phyloP scores from a whole-genome alignment of 1,139 yeast genomes.

The Hansenula sp. region DNA sequence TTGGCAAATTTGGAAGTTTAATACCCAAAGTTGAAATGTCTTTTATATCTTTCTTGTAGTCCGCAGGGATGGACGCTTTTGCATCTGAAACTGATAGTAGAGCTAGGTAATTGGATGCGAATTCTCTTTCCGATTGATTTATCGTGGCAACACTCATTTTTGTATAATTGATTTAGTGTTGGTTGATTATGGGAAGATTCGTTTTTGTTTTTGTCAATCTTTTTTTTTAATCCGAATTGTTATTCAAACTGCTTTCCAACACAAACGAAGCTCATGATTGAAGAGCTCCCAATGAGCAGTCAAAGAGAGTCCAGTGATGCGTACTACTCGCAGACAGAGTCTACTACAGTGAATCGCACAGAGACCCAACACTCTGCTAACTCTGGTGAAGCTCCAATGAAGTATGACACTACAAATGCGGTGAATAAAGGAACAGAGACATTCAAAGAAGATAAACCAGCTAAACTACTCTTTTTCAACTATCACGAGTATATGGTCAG shows the following conservation, averaged over 20 bases:
- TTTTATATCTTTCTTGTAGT: constrained; percentile 17
- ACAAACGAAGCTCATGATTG: too few relatives aligned
- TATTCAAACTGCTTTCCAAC: not conserved
- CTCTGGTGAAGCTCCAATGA: not conserved
- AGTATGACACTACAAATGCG: constrained; percentile 4
- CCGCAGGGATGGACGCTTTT: not conserved
- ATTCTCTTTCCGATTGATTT: constrained; percentile 5
- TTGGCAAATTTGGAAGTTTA: constrained; percentile 30
- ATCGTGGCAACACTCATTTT: not conserved
- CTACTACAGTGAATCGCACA: not conserved
- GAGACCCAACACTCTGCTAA: not conserved
- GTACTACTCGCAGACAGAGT: not conserved
- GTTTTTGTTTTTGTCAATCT: not conserved
- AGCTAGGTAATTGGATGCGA: constrained; percentile 15
- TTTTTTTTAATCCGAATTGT: too few relatives aligned
- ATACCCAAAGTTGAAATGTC: constrained; percentile 26
- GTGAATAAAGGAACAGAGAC: constrained; percentile 11
- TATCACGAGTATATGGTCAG: constrained; percentile 55
- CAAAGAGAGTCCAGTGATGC: not conserved
- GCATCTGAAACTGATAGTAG: constrained; percentile 13
- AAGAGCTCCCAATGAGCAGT: not conserved
- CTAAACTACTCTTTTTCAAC: constrained; percentile 47
- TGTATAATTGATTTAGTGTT: not conserved
- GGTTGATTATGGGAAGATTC: not conserved
- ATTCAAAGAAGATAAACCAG: constrained; percentile 3